A percentile compares a stretch with the other conserved stretches of the same genome.
Evolutionary conservation across 2,329 filamentous ascomycete genomes (phyloP).

Genomic region (Calonectria leucothoes): DNA sequence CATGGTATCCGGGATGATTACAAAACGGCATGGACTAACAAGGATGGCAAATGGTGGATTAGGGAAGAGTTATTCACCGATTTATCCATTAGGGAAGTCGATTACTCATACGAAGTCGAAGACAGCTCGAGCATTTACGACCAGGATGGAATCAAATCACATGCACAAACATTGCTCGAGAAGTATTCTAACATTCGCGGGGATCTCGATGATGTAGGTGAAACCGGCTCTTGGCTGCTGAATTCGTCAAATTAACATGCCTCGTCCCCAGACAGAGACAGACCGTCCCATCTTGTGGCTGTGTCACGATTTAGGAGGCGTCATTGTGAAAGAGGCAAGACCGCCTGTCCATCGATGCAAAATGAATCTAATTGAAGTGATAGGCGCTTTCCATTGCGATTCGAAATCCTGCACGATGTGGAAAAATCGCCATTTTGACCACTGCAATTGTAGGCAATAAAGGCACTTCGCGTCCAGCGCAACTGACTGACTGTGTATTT

Average conservation of each 20-base stretch:
- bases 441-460: neutral
- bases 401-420: neutral
- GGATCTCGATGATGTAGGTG: neutral
- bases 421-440: neutral
- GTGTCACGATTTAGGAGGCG: neutral
- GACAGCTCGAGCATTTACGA: neutral
- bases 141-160: neutral
- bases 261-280: neutral
- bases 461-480: neutral
- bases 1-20: neutral
- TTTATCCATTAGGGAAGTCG: neutral
- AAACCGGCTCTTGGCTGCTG: neutral
- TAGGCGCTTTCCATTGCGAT: neutral
- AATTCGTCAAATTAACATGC: neutral
- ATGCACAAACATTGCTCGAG: neutral
- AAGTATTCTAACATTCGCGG: neutral
- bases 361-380: neutral
- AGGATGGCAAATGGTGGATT: neutral
- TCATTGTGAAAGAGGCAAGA: neutral
- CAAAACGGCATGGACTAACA: neutral
- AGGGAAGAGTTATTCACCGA: neutral
- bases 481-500: neutral
- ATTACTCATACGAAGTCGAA: neutral
- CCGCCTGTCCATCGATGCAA: no score
- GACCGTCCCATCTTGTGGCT: neutral